phyloP scores from a whole-genome alignment of 495 filamentous ascomycete genomes.

The Aspergillus ellipticus region DNA sequence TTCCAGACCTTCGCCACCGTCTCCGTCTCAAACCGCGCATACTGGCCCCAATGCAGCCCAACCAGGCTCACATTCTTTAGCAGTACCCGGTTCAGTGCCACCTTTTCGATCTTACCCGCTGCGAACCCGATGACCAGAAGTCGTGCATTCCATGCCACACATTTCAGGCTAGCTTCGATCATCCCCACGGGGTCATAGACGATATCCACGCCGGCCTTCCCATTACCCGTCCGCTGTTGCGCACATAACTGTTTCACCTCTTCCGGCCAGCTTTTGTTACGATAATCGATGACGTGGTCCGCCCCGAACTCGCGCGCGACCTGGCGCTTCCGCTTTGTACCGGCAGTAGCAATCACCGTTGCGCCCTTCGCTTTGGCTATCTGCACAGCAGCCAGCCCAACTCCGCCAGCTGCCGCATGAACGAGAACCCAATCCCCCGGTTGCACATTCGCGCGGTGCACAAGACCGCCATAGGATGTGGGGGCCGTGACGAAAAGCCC shows the following conservation, averaged over 20 bases:
- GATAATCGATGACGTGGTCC: constrained; percentile 78
- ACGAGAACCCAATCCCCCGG: constrained; percentile 83
- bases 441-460: constrained; percentile 71
- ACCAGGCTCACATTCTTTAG: constrained; percentile 92
- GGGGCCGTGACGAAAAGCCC: constrained; percentile 89
- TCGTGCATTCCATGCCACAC: constrained; percentile 85
- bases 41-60: constrained; percentile 88
- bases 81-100: constrained; percentile 85
- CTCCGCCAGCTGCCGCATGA: constrained; percentile 89
- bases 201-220: constrained; percentile 72
- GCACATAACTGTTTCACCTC: constrained; percentile 65
- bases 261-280: constrained; percentile 67
- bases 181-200: constrained; percentile 89
- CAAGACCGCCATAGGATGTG: constrained; percentile 83
- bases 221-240: constrained; percentile 53
- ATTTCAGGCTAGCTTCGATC: constrained; percentile 80
- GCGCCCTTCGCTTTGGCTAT: constrained; percentile 89
- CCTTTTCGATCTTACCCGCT: constrained; percentile 83
- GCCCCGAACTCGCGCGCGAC: constrained; percentile 79
- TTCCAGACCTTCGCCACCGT: constrained; percentile 73
- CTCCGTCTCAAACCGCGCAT: constrained; percentile 67
- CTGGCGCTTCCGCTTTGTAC: constrained; percentile 69
- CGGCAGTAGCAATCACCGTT: constrained; percentile 84
- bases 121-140: constrained; percentile 89
- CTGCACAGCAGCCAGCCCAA: constrained; percentile 88